Conservation (phyloP, 164 flowering plant genomes). For the Saururus chinensis region DNA sequence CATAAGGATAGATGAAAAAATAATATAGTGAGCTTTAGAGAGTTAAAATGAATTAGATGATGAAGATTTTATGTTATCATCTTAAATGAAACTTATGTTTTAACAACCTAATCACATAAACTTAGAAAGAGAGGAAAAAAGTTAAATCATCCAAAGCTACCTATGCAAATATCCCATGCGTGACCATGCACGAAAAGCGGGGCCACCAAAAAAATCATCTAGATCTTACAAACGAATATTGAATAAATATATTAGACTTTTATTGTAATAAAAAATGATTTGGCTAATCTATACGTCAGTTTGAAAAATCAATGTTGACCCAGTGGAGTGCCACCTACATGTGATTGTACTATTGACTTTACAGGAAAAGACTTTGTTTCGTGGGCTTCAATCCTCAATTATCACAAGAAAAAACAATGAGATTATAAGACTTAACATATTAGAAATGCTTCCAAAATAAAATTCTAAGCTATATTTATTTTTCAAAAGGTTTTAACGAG, state of each 20-base stretch:
- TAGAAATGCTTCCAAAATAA: no score
- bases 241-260: slow-evolving; percentile 5
- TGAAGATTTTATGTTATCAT: background rate
- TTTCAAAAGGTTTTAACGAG: no score
- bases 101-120: background rate
- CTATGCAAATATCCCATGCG: slow-evolving; percentile 78
- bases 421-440: no score
- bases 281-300: background rate
- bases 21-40: background rate
- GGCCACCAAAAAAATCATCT: slow-evolving; percentile 71
- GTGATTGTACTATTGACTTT: no score
- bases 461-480: no score
- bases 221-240: slow-evolving; percentile 51
- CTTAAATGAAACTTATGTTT: background rate
- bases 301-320: no score
- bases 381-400: no score
- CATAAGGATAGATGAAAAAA: background rate
- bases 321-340: no score
- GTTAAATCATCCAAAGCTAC: slow-evolving; percentile 17
- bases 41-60: background rate
- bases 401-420: no score
- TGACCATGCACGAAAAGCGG: slow-evolving; percentile 82
- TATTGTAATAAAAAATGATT: background rate
- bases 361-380: no score
- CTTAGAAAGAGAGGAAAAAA: background rate